Base-by-base conservation (phyloP, 805 yeast genomes). In the Candida jianshihensis region DNA sequence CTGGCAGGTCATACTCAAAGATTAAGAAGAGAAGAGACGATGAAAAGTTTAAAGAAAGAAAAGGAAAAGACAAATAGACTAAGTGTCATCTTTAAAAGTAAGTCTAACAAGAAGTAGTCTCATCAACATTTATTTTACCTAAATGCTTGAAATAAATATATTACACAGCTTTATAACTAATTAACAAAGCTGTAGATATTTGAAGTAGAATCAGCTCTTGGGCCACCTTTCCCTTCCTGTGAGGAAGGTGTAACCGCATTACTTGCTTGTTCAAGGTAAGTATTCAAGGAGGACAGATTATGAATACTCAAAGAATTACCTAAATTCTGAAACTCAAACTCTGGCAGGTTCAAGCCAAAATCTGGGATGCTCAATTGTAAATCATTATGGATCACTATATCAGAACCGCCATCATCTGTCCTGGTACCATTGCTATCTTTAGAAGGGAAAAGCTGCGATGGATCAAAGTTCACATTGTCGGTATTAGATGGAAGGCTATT, bases 1-100 rank as follows among this genome's bases (percentile, higher is more conserved):
- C 63, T 89, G 47, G 84, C 89, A 13, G 97, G 95, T 7, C 88
- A 89, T 54, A 83, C 95, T 6, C 96, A 92, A 57, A 75, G 85
- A 48, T 49, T 82, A 34, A 72, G 83, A 47, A 66, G 90, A 37
- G 65, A 61, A 38, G 70, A 66, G 44, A 56, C 63, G 13, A 59
- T 64, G 29, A 46, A 53, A 31, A 49, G 50, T 34, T 48, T 62
- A 34, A 61, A 61, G 44, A 60, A 58, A 41, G 59, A 57, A 33
- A 43, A 46, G 22, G 42, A 48, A 10, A 44, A 37, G 27, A 45
- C 48, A 32, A 46, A 39, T 31, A 30, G 42, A 31, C 34, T 37
- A 15, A 35, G 34, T n/a, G 16, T 29, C 5, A 26, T 33, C n/a
- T 30, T 37, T n/a, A 37, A 37, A 14, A 30, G 13, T 14, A 37